These are phyloP conservation scores for Aureobasidium uvarum DNA, from an alignment of 2,329 filamentous ascomycete species.

Conservation along the genomic window DNA sequence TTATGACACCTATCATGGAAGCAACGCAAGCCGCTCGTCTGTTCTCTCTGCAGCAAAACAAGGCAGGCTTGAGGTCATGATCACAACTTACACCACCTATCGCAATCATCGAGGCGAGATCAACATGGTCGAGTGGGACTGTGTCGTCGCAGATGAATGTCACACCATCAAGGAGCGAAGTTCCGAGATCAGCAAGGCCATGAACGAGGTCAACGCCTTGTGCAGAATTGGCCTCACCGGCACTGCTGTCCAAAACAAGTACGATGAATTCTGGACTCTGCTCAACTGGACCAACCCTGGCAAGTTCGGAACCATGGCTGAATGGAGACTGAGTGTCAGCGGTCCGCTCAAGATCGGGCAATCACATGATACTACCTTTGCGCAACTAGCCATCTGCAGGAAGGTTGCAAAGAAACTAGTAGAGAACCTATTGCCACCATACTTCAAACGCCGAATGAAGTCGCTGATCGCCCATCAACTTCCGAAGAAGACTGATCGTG, in stretches of 20 bases:
- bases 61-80: constrained; percentile 82
- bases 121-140: constrained; percentile 90
- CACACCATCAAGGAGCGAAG: constrained; percentile 79
- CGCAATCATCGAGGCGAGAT: constrained; percentile 69
- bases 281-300: constrained; percentile 96
- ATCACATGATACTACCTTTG: constrained; percentile 82
- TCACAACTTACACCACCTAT: constrained; percentile 93
- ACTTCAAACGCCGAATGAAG: constrained; percentile 93
- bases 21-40: constrained; percentile 57
- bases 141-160: constrained; percentile 90
- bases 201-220: constrained; percentile 86
- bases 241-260: constrained; percentile 96
- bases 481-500: constrained; percentile 89
- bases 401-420: constrained; percentile 82
- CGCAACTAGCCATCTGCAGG: constrained; percentile 76
- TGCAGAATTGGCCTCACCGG: constrained; percentile 92
- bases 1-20: constrained; percentile 75
- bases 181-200: constrained; percentile 76
- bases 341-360: constrained; percentile 82
- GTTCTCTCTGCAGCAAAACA: constrained; percentile 59
- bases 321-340: constrained; percentile 77
- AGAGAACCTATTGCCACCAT: constrained; percentile 79
- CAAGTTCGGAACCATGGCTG: constrained; percentile 61
- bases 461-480: constrained; percentile 86
- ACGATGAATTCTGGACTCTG: constrained; percentile 94